Conservation (phyloP, 192 early-diverging fungal genomes). For the Coemansia sp. region DNA sequence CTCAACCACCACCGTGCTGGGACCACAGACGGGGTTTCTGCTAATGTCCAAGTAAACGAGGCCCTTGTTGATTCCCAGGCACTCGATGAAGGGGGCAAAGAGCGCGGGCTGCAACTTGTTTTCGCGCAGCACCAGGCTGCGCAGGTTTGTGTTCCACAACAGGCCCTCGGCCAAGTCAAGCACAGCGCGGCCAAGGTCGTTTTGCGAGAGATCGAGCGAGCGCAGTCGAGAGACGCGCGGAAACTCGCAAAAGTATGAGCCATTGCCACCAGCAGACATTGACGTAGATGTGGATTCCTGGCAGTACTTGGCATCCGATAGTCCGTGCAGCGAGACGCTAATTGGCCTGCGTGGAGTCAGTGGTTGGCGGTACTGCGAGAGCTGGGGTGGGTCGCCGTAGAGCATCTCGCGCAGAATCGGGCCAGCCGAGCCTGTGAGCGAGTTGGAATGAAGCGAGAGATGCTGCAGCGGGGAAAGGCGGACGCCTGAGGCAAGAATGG, state of each 20-base stretch:
- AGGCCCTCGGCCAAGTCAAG: constrained; percentile 48
- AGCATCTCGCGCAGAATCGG: constrained; percentile 52
- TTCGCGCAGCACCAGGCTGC: constrained; percentile 46
- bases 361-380: constrained; percentile 9
- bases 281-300: constrained; percentile 6
- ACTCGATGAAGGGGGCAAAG: constrained; percentile 49
- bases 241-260: constrained; percentile 12
- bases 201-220: constrained; percentile 49
- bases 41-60: constrained; percentile 57
- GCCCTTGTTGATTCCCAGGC: constrained; percentile 51
- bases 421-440: constrained; percentile 35
- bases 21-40: constrained; percentile 55
- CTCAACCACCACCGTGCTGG: constrained; percentile 27
- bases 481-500: constrained; percentile 52
- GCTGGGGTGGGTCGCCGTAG: constrained; percentile 50
- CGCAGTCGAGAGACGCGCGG: constrained; percentile 48
- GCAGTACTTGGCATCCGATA: constrained; percentile 41
- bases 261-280: constrained; percentile 1
- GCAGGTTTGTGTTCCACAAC: constrained; percentile 50
- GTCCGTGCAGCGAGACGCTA: constrained; percentile 46
- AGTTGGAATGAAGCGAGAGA: constrained; percentile 44
- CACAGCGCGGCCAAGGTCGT: constrained; percentile 45
- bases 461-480: constrained; percentile 50
- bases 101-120: constrained; percentile 53
- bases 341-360: constrained; percentile 29